Conservation (phyloP, 2,329 filamentous ascomycete species). For the Coccinonectria pachysandricola region DNA sequence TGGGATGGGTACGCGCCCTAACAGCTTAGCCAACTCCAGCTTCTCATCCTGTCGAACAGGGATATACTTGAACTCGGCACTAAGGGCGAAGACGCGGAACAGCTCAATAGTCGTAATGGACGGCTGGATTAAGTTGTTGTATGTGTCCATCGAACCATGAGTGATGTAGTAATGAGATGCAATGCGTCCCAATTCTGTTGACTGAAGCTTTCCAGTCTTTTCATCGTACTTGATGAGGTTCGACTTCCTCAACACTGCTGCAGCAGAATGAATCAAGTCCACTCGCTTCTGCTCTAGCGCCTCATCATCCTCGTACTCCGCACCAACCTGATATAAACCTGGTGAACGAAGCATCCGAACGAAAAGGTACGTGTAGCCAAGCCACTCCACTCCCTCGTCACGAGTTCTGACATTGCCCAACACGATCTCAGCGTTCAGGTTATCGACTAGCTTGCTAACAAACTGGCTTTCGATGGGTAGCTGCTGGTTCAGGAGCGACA, state of each 20-base stretch:
- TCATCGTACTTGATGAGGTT: constrained; percentile 93
- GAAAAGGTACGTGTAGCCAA: constrained; percentile 96
- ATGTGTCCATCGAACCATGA: constrained; percentile 90
- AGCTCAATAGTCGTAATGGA: constrained; percentile 89
- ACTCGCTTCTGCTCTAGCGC: constrained; percentile 92
- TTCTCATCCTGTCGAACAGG: constrained; percentile 97
- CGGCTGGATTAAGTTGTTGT: constrained; percentile 90
- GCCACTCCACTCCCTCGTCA: constrained; percentile 97
- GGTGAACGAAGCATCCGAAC: constrained; percentile 95
- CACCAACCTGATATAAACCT: constrained; percentile 87
- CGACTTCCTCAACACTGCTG: constrained; percentile 74
- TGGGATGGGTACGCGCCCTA: constrained; percentile 83
- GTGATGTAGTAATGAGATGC: constrained; percentile 99
- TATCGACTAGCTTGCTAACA: constrained; percentile 85
- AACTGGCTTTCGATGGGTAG: constrained; percentile 96
- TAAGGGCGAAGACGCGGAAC: constrained; percentile 91
- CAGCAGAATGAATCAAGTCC: constrained; percentile 93
- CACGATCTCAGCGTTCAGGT: constrained; percentile 92
- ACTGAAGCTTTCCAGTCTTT: constrained; percentile 76
- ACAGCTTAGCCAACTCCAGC: constrained; percentile 82
- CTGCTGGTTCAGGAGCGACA: constrained; percentile 93
- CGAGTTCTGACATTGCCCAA: constrained; percentile 84
- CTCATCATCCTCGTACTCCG: constrained; percentile 89
- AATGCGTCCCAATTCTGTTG: constrained; percentile 89
- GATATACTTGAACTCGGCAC: constrained; percentile 98